These are phyloP conservation scores for Vitis amurensis DNA, from an alignment of 164 flowering plant species.

Conservation along the genomic window DNA sequence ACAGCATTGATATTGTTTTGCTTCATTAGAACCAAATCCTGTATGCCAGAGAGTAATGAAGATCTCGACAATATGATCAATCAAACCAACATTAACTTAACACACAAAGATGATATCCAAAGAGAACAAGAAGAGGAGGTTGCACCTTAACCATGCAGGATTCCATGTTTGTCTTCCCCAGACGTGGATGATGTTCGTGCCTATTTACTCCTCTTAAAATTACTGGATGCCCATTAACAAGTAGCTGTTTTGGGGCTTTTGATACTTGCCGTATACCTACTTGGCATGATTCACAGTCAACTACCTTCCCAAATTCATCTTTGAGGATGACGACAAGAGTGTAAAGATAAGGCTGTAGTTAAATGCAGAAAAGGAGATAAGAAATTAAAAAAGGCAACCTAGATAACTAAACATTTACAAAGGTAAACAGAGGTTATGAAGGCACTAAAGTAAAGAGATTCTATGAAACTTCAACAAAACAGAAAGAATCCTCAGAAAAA, in stretches of 20 bases:
- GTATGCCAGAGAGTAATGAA: conserved; percentile 17
- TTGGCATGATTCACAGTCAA: conserved; percentile 96
- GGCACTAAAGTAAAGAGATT: too few relatives aligned
- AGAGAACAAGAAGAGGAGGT: not conserved
- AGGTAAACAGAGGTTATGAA: not conserved
- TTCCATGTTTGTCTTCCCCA: conserved; percentile 91
- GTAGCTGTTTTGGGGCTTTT: conserved; percentile 82
- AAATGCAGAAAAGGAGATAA: conserved; percentile 6
- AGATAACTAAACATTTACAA: not conserved
- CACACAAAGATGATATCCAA: not conserved
- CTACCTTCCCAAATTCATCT: conserved; percentile 67
- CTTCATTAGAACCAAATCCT: conserved; percentile 96
- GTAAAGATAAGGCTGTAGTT: conserved; percentile 79
- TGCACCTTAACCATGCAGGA: conserved; percentile 93
- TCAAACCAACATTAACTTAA: conserved; percentile 1
- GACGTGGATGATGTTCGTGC: conserved; percentile 97
- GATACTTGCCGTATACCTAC: conserved; percentile 79
- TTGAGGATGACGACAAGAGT: conserved; percentile 78
- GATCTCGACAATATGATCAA: not conserved
- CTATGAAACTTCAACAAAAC: too few relatives aligned
- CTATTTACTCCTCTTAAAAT: conserved; percentile 90
- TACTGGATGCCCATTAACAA: conserved; percentile 84
- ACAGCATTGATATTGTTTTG: conserved; percentile 95
- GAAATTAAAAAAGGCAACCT: not conserved
- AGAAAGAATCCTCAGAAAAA: too few relatives aligned